Evolutionary conservation across 176 grass and related monocot genomes (phyloP).

Genomic region (Triticum dicoccoides): DNA sequence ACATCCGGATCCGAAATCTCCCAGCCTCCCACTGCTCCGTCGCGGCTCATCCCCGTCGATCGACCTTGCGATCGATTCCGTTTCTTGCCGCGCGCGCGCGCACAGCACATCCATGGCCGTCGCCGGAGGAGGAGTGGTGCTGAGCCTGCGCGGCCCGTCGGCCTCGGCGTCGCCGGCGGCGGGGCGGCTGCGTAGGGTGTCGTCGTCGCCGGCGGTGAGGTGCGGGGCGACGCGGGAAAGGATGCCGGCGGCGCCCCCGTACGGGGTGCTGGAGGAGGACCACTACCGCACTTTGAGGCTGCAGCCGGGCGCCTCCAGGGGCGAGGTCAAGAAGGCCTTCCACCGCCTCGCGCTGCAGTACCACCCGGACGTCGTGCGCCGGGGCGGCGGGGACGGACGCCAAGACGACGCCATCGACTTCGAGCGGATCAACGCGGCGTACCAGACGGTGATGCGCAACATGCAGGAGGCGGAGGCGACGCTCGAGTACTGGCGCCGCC

Average conservation of each 20-base stretch:
- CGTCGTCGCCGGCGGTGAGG: not conserved
- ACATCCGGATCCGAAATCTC: not conserved
- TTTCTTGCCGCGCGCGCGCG: not conserved
- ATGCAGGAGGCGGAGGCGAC: conserved; percentile 38
- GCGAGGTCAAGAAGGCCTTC: conserved; percentile 64
- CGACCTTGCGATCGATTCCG: not conserved
- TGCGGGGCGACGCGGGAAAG: not conserved
- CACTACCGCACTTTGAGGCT: conserved; percentile 47
- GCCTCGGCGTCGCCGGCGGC: not conserved
- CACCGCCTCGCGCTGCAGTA: conserved; percentile 51
- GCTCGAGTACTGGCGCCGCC: conserved; percentile 43
- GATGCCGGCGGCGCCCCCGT: conserved; percentile 5
- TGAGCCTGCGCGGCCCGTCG: not conserved
- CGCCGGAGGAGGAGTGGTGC: not conserved
- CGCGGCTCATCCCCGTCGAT: too few species aligned
- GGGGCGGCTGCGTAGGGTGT: not conserved
- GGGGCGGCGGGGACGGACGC: not conserved
- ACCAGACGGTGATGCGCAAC: conserved; percentile 41
- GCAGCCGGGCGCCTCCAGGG: conserved; percentile 29
- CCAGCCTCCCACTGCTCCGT: not conserved
- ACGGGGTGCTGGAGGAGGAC: not conserved
- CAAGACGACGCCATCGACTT: conserved; percentile 3
- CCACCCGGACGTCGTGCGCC: conserved; percentile 26
- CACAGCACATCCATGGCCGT: conserved; percentile 13
- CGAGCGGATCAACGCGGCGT: conserved; percentile 41